Conservation (phyloP, 768 basidiomycete genomes). For the Boletus pseudo-olivaceus region DNA sequence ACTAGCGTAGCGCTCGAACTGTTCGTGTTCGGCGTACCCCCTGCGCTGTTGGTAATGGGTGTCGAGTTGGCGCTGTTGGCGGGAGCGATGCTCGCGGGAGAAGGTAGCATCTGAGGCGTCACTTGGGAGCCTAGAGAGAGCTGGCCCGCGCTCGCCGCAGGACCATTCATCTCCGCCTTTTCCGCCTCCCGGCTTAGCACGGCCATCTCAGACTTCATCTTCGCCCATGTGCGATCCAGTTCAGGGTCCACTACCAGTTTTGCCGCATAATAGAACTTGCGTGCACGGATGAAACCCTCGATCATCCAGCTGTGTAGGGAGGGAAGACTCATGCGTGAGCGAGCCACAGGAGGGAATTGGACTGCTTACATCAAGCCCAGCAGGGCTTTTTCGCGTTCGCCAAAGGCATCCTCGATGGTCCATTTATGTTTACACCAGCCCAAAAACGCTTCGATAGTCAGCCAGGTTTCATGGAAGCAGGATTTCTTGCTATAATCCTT, state of each 20-base stretch:
- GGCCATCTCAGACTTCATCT: slow-evolving; percentile 34
- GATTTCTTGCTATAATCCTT: slow-evolving; percentile 56
- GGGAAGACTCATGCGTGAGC: slow-evolving; percentile 23
- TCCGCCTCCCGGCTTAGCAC: slow-evolving; percentile 33
- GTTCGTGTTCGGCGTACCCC: slow-evolving; percentile 48
- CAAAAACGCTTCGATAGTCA: slow-evolving; percentile 66
- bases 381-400: slow-evolving; percentile 56
- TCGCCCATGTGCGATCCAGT: slow-evolving; percentile 32
- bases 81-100: slow-evolving; percentile 66
- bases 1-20: slow-evolving; percentile 23
- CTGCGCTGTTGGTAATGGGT: slow-evolving; percentile 55
- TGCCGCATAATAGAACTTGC: slow-evolving; percentile 44
- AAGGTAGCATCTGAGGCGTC: slow-evolving; percentile 76
- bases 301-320: slow-evolving; percentile 62
- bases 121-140: slow-evolving; percentile 31
- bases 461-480: slow-evolving; percentile 63
- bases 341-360: slow-evolving; percentile 12
- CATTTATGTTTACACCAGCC: slow-evolving; percentile 72
- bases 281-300: slow-evolving; percentile 66
- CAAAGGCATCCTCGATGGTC: slow-evolving; percentile 40
- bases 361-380: slow-evolving; percentile 74
- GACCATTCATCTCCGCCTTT: slow-evolving; percentile 34
- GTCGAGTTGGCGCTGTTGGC: slow-evolving; percentile 75
- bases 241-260: slow-evolving; percentile 33
- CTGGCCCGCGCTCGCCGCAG: slow-evolving; percentile 23